Evolutionary conservation across 2,329 filamentous ascomycete species (phyloP).

Genomic region (Davidsoniella virescens): DNA sequence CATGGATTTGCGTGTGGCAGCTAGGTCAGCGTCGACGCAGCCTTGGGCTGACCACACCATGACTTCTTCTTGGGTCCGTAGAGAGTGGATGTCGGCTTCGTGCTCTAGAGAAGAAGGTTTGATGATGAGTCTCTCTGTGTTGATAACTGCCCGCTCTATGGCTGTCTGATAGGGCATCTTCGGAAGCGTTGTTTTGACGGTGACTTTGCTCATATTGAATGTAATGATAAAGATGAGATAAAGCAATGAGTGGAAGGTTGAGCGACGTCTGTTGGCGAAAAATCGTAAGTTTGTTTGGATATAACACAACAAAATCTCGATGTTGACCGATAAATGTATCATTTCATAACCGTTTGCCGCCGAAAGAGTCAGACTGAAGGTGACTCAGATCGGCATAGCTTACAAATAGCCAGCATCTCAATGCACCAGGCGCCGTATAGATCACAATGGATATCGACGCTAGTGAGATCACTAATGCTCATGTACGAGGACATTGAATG

Average conservation of each 20-base stretch:
- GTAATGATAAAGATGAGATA: background rate
- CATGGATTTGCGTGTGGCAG: slow-evolving; percentile 27
- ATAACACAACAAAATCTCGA: background rate
- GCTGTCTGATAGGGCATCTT: slow-evolving; percentile 25
- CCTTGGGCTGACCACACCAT: slow-evolving; percentile 41
- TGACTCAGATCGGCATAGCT: no score
- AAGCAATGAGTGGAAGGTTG: background rate
- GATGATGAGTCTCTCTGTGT: slow-evolving; percentile 38
- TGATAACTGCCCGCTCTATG: slow-evolving; percentile 23
- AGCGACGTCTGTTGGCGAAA: background rate
- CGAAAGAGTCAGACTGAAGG: no score
- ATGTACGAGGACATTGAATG: no score
- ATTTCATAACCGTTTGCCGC: no score
- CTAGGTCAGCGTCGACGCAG: slow-evolving; percentile 26
- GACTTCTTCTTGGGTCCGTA: slow-evolving; percentile 42
- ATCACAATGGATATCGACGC: no score
- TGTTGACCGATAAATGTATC: no score
- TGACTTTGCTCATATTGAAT: slow-evolving; percentile 17
- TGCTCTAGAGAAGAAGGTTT: slow-evolving; percentile 35
- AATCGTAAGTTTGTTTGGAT: background rate
- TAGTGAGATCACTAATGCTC: no score
- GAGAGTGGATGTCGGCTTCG: slow-evolving; percentile 29
- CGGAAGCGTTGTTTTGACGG: slow-evolving; percentile 33
- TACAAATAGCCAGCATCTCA: no score
- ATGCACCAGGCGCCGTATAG: no score